Base-by-base conservation (phyloP, 2,329 filamentous ascomycete genomes). In the Botryosphaeria dothidea region DNA sequence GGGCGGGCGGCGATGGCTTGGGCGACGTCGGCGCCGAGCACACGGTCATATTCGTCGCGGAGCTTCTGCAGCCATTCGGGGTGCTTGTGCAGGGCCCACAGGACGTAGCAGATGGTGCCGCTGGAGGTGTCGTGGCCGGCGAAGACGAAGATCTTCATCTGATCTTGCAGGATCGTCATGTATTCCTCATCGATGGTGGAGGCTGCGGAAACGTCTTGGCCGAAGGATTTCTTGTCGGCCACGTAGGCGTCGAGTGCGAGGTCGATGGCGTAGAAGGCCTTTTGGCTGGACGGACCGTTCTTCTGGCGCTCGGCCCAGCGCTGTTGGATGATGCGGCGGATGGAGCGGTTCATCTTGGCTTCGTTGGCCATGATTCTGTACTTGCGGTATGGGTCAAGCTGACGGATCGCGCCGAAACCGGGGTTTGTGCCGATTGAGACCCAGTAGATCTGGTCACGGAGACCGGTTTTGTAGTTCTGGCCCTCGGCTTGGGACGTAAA, bases 91-190 rank as follows among this genome's bases (percentile, higher is more conserved):
- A 79, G 69, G 19, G 73, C 25, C 51, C 76, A 69, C 60, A 71
- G 70, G 2, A 66, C 60, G 66, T 75, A 79, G 27, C 45, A 60
- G n/a, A 79, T 69, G 5, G 72, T 74, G n/a, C 69, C 71, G 8
- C 72, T 69, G 1, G 73, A 77, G 0, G 75, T 73, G 62, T 78
- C 75, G 43, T 77, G 75, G 0, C 76, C 76, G 17, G 72, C 74
- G 58, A 79, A 75, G 3, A 79, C 48, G 64, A 77, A 77, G 0
- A 71, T 64, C 8, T 71, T 72, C 60, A 76, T 69, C 52, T 76
- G 73, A 41, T 60, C 56, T n/a, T 60, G 41, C 9, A 60, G 41
- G 21, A 38, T 62, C 13, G 38, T 27, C 45, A 62, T 62, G 45
- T 51, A 49, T 5, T 38, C 29, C 9, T 23, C 13, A 25, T 49